phyloP scores from a whole-genome alignment of 768 basidiomycete species.

The Phaffia tasmanica region DNA sequence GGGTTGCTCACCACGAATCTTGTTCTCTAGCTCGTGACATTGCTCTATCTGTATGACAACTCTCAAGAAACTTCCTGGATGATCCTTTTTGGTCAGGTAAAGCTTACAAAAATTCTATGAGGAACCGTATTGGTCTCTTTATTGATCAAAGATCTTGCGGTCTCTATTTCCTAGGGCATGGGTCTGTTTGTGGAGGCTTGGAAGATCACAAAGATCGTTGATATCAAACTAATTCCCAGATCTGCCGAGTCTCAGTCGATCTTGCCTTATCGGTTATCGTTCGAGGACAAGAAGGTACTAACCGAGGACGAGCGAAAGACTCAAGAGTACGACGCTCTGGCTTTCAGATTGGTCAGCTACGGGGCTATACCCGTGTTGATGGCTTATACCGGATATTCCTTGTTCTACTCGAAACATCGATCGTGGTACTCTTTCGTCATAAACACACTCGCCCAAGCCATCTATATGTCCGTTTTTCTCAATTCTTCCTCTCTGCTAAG shows the following conservation, averaged over 20 bases:
- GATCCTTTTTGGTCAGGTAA: conserved; percentile 57
- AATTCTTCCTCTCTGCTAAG: conserved; percentile 39
- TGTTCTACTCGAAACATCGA: conserved; percentile 51
- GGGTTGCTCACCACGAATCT: background rate
- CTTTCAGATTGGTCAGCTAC: conserved; percentile 64
- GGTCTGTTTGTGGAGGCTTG: conserved; percentile 59
- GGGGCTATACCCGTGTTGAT: conserved; percentile 61
- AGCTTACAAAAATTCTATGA: conserved; percentile 16
- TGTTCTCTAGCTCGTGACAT: conserved; percentile 52
- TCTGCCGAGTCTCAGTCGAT: conserved; percentile 51
- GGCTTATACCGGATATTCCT: conserved; percentile 40
- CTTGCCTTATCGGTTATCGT: conserved; percentile 66
- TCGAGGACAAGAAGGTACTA: conserved; percentile 92
- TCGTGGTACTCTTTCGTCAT: conserved; percentile 97
- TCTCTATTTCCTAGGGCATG: conserved; percentile 10
- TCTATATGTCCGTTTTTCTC: conserved; percentile 30
- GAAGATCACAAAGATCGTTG: conserved; percentile 68
- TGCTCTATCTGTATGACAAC: conserved; percentile 89
- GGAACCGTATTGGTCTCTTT: background rate
- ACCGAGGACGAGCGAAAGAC: conserved; percentile 95
- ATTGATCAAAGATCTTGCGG: background rate
- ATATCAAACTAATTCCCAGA: conserved; percentile 53
- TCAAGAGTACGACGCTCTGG: conserved; percentile 58
- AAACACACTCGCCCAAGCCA: conserved; percentile 61
- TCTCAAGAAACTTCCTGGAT: conserved; percentile 94